Evolutionary conservation across 257 asterid genomes (phyloP).

Genomic region (Nyctanthes arbortristis): DNA sequence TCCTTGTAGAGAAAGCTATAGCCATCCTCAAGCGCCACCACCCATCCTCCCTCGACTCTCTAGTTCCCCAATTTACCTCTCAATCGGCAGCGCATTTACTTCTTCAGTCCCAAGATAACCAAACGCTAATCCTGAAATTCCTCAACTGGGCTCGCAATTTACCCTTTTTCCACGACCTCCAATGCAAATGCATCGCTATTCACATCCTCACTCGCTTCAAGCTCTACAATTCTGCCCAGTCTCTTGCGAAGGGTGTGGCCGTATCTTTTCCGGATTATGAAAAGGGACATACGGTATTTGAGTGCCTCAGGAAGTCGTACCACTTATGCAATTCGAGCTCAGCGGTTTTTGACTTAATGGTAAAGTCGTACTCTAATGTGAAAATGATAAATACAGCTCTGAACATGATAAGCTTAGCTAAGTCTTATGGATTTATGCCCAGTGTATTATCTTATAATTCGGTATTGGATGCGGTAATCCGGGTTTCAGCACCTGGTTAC

Average conservation of each 20-base stretch:
- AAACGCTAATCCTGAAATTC: constrained; percentile 49
- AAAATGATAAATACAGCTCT: constrained; percentile 67
- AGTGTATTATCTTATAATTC: constrained; percentile 75
- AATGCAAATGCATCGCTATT: constrained; percentile 56
- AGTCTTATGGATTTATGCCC: constrained; percentile 73
- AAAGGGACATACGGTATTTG: constrained; percentile 47
- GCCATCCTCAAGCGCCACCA: constrained; percentile 56
- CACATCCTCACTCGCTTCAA: constrained; percentile 88
- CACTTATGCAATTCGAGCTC: constrained; percentile 74
- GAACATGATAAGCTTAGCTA: constrained; percentile 47
- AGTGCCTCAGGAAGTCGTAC: constrained; percentile 60
- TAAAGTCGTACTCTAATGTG: constrained; percentile 62
- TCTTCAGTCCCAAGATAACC: constrained; percentile 57
- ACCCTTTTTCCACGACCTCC: constrained; percentile 65
- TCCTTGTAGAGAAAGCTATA: constrained; percentile 50
- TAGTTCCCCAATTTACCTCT: constrained; percentile 64
- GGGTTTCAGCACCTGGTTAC: constrained; percentile 36
- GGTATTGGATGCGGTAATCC: constrained; percentile 61
- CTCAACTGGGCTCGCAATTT: constrained; percentile 60
- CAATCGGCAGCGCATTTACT: constrained; percentile 62
- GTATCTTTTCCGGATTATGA: constrained; percentile 31
- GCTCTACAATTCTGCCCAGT: constrained; percentile 65
- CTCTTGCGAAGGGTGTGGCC: constrained; percentile 60
- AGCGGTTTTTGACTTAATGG: constrained; percentile 74
- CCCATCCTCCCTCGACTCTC: constrained; percentile 50